phyloP scores from a whole-genome alignment of 148 eudicot species.

The Spergularia marina region DNA sequence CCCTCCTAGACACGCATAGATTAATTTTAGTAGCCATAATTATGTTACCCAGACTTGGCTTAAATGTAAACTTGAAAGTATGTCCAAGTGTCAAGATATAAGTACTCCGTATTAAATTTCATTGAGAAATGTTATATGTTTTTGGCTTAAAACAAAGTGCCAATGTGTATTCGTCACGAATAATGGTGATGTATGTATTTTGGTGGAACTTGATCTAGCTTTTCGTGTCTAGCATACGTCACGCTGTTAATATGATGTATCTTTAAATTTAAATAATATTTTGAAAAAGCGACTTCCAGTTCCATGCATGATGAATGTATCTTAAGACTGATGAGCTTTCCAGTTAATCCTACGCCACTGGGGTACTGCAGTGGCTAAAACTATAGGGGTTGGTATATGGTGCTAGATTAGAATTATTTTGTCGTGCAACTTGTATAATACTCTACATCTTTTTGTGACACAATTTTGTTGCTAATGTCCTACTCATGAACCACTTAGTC shows the following conservation, averaged over 20 bases:
- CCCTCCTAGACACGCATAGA: not conserved
- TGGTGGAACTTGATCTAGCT: too few relatives aligned
- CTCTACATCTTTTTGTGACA: slow-evolving; percentile 18
- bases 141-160: not conserved
- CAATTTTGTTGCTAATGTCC: not conserved
- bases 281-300: not conserved
- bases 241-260: too few relatives aligned
- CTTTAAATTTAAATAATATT: not conserved
- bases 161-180: not conserved
- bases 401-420: slow-evolving; percentile 15
- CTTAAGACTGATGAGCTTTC: not conserved
- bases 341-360: slow-evolving; percentile 6
- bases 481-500: slow-evolving; percentile 6
- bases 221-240: too few relatives aligned
- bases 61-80: too few relatives aligned
- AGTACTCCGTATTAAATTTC: too few relatives aligned
- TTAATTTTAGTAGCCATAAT: not conserved
- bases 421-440: slow-evolving; percentile 17
- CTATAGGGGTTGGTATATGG: slow-evolving; percentile 22
- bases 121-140: not conserved
- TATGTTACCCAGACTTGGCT: not conserved
- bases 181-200: too few relatives aligned
- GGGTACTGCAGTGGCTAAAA: slow-evolving; percentile 2
- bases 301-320: not conserved
- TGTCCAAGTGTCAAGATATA: not conserved